Percentiles rank a stretch among this genome's conserved stretches.
Evolutionary conservation across 192 early-diverging fungal species (phyloP).

Genomic region (Gamsiella multidivaricata): DNA sequence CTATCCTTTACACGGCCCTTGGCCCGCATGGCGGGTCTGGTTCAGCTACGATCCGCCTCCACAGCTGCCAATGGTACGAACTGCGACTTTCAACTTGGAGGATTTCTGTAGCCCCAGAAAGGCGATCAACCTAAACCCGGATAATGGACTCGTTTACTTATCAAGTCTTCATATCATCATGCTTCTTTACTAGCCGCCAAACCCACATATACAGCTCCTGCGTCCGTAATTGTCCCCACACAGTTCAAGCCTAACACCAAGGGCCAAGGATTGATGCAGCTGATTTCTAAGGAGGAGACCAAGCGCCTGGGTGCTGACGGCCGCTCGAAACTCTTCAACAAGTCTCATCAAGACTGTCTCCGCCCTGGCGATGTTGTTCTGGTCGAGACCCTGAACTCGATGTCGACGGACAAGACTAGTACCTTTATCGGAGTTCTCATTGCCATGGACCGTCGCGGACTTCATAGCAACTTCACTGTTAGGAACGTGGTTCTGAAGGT

Average conservation of each 20-base stretch:
- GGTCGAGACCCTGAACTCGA: conserved; percentile 75
- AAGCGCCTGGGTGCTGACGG: conserved; percentile 66
- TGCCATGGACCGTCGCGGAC: conserved; percentile 76
- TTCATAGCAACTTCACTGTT: conserved; percentile 82
- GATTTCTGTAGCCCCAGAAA: too few relatives aligned
- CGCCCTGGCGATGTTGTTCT: conserved; percentile 73
- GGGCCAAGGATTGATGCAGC: conserved; percentile 73
- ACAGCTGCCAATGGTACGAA: too few relatives aligned
- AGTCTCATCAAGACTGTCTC: conserved; percentile 64
- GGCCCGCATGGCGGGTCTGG: too few relatives aligned
- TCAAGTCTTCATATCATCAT: too few relatives aligned
- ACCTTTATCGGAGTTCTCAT: conserved; percentile 81
- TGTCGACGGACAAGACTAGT: conserved; percentile 56
- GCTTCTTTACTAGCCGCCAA: conserved; percentile 25
- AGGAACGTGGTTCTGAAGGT: conserved; percentile 82
- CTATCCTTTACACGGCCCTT: too few relatives aligned
- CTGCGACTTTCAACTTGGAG: too few relatives aligned
- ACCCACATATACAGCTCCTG: conserved; percentile 52
- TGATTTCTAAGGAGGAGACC: conserved; percentile 70
- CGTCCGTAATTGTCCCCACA: conserved; percentile 48
- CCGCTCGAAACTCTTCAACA: conserved; percentile 70
- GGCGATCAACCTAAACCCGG: too few relatives aligned
- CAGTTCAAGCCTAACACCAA: conserved; percentile 61
- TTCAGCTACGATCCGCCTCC: too few relatives aligned
- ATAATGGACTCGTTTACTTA: too few relatives aligned